Conservation (phyloP, 805 yeast genomes). For the Lipomyces japonicus region DNA sequence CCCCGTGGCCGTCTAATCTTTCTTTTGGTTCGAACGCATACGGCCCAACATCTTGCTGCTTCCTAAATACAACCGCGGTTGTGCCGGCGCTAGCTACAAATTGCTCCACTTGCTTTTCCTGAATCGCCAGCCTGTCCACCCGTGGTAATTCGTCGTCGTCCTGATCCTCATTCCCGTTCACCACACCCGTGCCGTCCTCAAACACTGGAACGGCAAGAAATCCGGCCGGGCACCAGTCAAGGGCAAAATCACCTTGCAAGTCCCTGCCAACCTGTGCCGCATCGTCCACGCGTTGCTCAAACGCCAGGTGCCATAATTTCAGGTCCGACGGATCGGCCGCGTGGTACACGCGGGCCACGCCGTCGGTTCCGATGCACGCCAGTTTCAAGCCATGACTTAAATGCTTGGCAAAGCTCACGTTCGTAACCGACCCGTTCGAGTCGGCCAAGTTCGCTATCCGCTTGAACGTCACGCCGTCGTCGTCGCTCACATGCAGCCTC, state of each 20-base stretch:
- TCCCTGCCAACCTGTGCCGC: conserved; percentile 7
- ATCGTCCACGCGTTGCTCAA: conserved; percentile 51
- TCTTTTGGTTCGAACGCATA: conserved; percentile 26
- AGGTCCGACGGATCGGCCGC: conserved; percentile 87
- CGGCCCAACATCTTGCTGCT: conserved; percentile 51
- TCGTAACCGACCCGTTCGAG: conserved; percentile 82
- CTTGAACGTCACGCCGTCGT: conserved; percentile 82
- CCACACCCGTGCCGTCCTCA: background rate
- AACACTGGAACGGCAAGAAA: conserved; percentile 2
- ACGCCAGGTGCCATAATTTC: conserved; percentile 71
- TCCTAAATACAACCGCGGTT: conserved; percentile 73
- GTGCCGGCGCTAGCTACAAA: conserved; percentile 81
- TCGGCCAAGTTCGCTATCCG: conserved; percentile 75
- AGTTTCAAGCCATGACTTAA: conserved; percentile 73
- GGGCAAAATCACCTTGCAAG: conserved; percentile 18
- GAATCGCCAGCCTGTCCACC: conserved; percentile 61
- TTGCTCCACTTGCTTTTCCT: conserved; percentile 78
- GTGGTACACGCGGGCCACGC: conserved; percentile 78
- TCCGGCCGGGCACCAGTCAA: conserved; percentile 26
- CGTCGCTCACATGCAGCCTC: conserved; percentile 86
- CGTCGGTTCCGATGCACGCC: conserved; percentile 88
- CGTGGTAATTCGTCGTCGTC: conserved; percentile 3
- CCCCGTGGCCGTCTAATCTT: conserved; percentile 64
- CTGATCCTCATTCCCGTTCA: background rate
- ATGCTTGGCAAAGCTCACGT: conserved; percentile 78